Evolutionary conservation across 768 basidiomycete genomes (phyloP).

Genomic region (Royoungia palumana): DNA sequence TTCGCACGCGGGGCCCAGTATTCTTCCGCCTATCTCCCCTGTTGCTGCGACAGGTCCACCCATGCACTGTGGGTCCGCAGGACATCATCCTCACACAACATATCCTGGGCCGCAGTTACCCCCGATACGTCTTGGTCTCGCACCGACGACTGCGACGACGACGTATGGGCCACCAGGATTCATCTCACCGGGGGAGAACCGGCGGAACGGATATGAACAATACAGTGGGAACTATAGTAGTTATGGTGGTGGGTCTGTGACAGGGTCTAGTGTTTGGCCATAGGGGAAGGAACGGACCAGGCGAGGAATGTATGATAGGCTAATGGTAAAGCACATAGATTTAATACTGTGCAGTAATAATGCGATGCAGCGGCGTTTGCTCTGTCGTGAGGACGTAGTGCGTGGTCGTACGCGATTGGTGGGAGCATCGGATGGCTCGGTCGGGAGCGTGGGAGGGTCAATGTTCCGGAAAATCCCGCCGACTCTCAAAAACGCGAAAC

Average conservation of each 20-base stretch:
- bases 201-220: constrained; percentile 23
- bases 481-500: constrained; percentile 42
- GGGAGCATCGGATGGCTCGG: constrained; percentile 13
- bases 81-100: constrained; percentile 14
- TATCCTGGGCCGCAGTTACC: constrained; percentile 27
- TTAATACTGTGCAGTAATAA: constrained; percentile 15
- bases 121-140: constrained; percentile 23
- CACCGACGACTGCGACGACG: background rate
- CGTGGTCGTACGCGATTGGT: constrained; percentile 6
- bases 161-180: constrained; percentile 22
- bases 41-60: constrained; percentile 9
- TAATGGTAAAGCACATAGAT: constrained; percentile 13
- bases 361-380: no score
- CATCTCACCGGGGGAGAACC: constrained; percentile 25
- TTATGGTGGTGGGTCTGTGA: constrained; percentile 22
- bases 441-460: constrained; percentile 27
- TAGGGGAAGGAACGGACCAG: constrained; percentile 10
- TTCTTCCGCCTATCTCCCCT: constrained; percentile 28
- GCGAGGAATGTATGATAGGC: constrained; percentile 13
- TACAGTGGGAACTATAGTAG: constrained; percentile 21
- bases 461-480: constrained; percentile 31
- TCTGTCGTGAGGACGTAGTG: no score
- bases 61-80: constrained; percentile 12
- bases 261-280: constrained; percentile 29
- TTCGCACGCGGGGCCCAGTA: constrained; percentile 6